These are phyloP conservation scores for Arthrobotrys sinensis DNA, from an alignment of 2,329 filamentous ascomycete genomes.

Conservation along the genomic window DNA sequence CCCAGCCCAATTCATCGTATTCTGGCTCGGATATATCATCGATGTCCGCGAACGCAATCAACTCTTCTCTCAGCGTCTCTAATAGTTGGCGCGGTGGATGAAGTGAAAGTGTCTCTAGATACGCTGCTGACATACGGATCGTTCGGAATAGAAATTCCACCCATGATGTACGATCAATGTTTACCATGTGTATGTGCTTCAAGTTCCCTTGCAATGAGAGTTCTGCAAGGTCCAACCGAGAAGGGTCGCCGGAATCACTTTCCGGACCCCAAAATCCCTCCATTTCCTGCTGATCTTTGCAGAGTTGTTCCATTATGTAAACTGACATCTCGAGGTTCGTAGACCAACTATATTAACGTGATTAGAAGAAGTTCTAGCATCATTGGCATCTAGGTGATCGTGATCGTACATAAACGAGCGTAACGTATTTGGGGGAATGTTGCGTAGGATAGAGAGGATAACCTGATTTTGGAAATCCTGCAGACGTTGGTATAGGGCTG, in stretches of 20 bases:
- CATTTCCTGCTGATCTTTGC: background rate
- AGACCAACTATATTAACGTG: background rate
- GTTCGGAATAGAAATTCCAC: background rate
- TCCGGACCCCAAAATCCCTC: background rate
- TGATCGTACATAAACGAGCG: too few species aligned
- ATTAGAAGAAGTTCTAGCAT: too few species aligned
- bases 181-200: background rate
- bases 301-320: background rate
- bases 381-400: too few species aligned
- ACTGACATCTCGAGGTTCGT: background rate
- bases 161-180: background rate
- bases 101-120: background rate
- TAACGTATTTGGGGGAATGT: too few species aligned
- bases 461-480: too few species aligned
- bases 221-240: background rate
- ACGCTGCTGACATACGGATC: background rate
- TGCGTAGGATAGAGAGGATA: too few species aligned
- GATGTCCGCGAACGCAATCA: too few species aligned
- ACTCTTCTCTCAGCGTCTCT: background rate
- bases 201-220: background rate
- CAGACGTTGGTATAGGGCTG: too few species aligned
- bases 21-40: too few species aligned
- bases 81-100: background rate
- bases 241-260: too few species aligned
- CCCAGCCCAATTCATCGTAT: background rate